These are phyloP conservation scores for Heliamphora exappendiculata DNA, from an alignment of 148 eudicot species.

Conservation along the genomic window DNA sequence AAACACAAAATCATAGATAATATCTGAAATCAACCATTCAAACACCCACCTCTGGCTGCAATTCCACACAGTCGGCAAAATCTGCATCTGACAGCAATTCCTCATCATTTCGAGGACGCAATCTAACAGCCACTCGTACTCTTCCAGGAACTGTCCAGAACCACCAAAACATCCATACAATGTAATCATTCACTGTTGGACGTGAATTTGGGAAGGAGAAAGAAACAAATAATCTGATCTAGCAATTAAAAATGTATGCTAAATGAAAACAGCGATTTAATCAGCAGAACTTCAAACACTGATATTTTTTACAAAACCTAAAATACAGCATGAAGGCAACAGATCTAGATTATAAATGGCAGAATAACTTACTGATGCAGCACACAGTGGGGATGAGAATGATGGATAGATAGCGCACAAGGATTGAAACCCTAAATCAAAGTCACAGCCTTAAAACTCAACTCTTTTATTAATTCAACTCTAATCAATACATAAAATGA, in stretches of 20 bases:
- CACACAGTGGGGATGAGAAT: too few relatives aligned
- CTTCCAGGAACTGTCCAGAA: conserved; percentile 57
- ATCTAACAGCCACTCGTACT: conserved; percentile 90
- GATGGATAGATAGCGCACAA: too few relatives aligned
- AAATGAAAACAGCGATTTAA: not conserved
- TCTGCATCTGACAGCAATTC: conserved; percentile 92
- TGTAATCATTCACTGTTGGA: not conserved
- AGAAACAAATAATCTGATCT: not conserved
- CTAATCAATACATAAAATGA: too few relatives aligned
- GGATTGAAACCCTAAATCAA: too few relatives aligned
- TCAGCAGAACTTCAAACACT: not conserved
- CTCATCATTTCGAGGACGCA: conserved; percentile 89
- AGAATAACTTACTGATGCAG: too few relatives aligned
- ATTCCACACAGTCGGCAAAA: conserved; percentile 93
- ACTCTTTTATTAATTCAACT: too few relatives aligned
- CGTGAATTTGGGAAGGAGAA: not conserved
- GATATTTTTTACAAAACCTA: not conserved
- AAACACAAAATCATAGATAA: not conserved
- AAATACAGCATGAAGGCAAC: not conserved
- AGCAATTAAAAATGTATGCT: not conserved
- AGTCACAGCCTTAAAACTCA: too few relatives aligned
- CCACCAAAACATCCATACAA: not conserved
- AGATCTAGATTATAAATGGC: not conserved
- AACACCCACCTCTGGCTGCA: conserved; percentile 75
- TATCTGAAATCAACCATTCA: not conserved